Percentiles rank a stretch among this genome's conserved stretches.
Evolutionary conservation across 306 rosid species (phyloP).

Genomic region (Ormosia emarginata): DNA sequence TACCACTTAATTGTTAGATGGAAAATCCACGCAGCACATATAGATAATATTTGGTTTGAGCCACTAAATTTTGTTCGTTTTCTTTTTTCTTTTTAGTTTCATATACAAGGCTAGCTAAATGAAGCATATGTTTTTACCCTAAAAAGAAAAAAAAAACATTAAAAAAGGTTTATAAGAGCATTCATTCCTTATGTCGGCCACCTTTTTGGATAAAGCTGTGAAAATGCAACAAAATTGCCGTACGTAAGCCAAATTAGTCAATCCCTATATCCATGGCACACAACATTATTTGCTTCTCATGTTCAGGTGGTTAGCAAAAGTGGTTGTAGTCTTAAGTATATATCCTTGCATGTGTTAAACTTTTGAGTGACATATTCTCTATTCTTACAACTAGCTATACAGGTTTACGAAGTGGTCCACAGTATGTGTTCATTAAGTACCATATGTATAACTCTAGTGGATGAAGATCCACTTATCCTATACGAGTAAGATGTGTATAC

Average conservation of each 20-base stretch:
- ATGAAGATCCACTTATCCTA: background rate
- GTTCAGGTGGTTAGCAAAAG: constrained; percentile 1
- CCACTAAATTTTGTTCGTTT: constrained; percentile 22
- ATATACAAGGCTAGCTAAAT: background rate
- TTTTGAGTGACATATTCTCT: constrained; percentile 28
- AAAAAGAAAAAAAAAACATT: background rate
- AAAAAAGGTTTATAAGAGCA: constrained; percentile 14
- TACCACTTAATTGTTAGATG: constrained; percentile 16
- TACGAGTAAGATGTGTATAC: background rate
- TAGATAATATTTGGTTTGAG: constrained; percentile 11
- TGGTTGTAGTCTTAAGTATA: constrained; percentile 22
- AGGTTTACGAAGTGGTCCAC: background rate
- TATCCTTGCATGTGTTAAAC: constrained; percentile 31
- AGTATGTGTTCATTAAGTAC: background rate
- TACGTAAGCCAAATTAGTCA: constrained; percentile 27
- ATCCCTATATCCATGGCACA: background rate
- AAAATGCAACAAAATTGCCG: constrained; percentile 27
- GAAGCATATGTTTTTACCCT: constrained; percentile 17
- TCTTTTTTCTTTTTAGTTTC: background rate
- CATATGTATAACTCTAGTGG: background rate
- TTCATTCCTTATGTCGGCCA: constrained; percentile 61
- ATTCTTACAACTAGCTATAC: background rate
- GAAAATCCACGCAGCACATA: constrained; percentile 25
- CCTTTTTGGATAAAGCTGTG: constrained; percentile 25
- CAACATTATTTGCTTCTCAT: constrained; percentile 1